Conservation (phyloP, 106 monocot species). For the Gastrodia elata region DNA sequence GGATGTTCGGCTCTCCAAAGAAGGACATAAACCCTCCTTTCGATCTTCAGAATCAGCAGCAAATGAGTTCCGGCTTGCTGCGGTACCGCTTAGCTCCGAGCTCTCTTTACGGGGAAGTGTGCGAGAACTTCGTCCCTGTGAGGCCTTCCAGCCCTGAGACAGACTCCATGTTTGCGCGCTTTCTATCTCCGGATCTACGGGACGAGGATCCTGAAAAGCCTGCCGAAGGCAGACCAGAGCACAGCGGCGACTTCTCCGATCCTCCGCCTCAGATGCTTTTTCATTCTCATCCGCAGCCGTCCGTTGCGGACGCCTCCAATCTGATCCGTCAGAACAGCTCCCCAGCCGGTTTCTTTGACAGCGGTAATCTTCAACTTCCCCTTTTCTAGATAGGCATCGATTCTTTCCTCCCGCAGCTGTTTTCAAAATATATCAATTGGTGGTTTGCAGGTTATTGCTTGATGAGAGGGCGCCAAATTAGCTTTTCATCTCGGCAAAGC, state of each 20-base stretch:
- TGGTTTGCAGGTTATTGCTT: slow-evolving; percentile 32
- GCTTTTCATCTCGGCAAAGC: slow-evolving; percentile 64
- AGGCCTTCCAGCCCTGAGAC: slow-evolving; percentile 49
- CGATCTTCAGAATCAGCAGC: slow-evolving; percentile 36
- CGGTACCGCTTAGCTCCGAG: slow-evolving; percentile 88
- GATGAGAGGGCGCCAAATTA: slow-evolving; percentile 50
- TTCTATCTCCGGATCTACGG: slow-evolving; percentile 48
- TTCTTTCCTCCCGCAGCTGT: no score
- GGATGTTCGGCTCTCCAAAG: slow-evolving; percentile 59
- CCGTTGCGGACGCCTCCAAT: slow-evolving; percentile 12
- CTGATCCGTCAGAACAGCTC: slow-evolving; percentile 56
- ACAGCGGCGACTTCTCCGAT: slow-evolving; percentile 13
- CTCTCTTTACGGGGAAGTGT: slow-evolving; percentile 55
- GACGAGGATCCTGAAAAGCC: slow-evolving; percentile 25
- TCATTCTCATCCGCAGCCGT: slow-evolving; percentile 37
- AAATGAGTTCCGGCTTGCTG: slow-evolving; percentile 57
- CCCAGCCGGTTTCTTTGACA: slow-evolving; percentile 49
- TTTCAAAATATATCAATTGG: neutral
- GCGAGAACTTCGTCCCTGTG: slow-evolving; percentile 57
- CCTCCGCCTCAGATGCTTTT: slow-evolving; percentile 45
- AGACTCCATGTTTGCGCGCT: slow-evolving; percentile 67
- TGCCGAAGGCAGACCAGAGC: slow-evolving; percentile 7
- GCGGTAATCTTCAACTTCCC: slow-evolving; percentile 19
- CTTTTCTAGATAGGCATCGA: neutral
- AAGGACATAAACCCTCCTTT: slow-evolving; percentile 52